Evolutionary conservation across 1,139 yeast genomes (phyloP), one percentile per base, ranked within the genome.

Genomic region (Debaryomycetaceae sp.): DNA sequence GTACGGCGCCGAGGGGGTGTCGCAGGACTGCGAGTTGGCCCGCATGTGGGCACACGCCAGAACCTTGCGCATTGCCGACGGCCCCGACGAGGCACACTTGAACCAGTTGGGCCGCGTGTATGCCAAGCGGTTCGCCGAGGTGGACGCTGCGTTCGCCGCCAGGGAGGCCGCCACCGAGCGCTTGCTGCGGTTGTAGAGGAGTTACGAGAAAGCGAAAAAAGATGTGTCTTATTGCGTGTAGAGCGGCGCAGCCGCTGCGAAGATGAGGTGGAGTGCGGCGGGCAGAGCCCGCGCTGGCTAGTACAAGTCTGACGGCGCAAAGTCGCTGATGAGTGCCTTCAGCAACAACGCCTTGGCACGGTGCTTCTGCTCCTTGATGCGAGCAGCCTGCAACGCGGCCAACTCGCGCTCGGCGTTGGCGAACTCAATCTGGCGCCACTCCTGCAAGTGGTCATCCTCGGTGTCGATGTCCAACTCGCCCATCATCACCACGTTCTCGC

Each of bases 401-500:
- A 67, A 68, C 38, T 65, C 66, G 13, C 43, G 42, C 44, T 72
- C 74, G 4, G 91, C 93, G 29, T 70, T 74, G 31, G 65, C 70
- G 50, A 74, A 83, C 17, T 81, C 71, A 20, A 84, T 65, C 48
- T 74, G 75, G 37, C 70, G 63, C 53, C 78, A 65, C 13, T 60
- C 57, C 27, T 68, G 68, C 49, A 83, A 66, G 36, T 83, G 82
- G 39, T 66, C 75, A 49, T 83, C 95, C 56, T 89, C 96, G 44
- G 65, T 74, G 50, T 86, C 96, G 41, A 88, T 83, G 55, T 91
- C 96, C 34, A 91, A 73, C 53, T 91, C 97, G 15, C 98, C 98
- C 57, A 91, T 60, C 78, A 89, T 76, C n/a, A 89, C 94, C 11
- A 91, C 94, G 49, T 91, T 91, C 57, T 91, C 99, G 40, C 99